Base-by-base conservation (phyloP, 176 grass and related monocot species). In the Guadua angustifolia region DNA sequence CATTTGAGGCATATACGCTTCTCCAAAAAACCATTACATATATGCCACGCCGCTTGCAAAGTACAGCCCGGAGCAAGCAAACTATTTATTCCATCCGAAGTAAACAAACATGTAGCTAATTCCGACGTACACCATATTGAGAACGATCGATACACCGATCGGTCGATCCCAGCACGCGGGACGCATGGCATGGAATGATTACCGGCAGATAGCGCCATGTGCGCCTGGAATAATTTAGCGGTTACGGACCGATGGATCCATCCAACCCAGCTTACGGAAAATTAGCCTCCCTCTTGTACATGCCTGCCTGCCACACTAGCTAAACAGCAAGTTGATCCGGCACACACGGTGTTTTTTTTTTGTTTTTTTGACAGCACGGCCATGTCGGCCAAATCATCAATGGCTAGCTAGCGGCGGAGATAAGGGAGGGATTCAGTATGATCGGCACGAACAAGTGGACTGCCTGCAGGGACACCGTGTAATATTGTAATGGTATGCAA, bases 51-150 rank as follows among this genome's bases (percentile, higher is more conserved):
- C 43, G 75, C 38, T 9, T 9, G 40, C 40, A 9, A 42, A 8
- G 40, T 42, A 43, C 40, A 43, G 40, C 7, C 1, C 40, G 40
- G 40, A 9, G 9, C 7, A 43, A 9, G 44, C 71, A 22, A 46
- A 47, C 64, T 12, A 9, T 36, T 10, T 57, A 68, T 68, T 82
- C n/a, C 10, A 6, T 49, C 60, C 12, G 74, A 69, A 57, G 47
- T n/a, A n/a, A 53, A 19, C 3, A 58, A 17, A 17, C 29, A 63
- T 47, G 75, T 49, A 57, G 73, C 83, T 44, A n/a, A n/a, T n/a
- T 86, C 88, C 72, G 83, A 89, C 88, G 88, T 78, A 82, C 88
- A 38, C 73, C 66, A 90, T 82, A 73, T 82, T 58, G 25, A 53
- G 71, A 75, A 36, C 19, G 13, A 19, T 25, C 19, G 13, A 19